Conservation (phyloP, 176 grass and related monocot species). For the Juncus effusus region DNA sequence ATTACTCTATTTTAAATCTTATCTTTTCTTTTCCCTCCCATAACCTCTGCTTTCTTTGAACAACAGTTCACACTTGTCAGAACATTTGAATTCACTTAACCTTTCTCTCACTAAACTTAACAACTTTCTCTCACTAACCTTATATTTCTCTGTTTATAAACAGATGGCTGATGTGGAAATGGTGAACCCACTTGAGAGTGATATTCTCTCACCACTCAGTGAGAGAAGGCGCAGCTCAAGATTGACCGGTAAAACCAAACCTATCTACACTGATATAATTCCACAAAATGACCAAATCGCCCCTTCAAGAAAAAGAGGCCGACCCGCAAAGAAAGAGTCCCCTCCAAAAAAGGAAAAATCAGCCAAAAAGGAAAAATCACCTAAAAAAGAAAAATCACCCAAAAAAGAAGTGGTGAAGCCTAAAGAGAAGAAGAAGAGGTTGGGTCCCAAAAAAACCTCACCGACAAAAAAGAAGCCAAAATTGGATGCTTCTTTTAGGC, state of each 20-base stretch:
- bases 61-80: too few relatives aligned
- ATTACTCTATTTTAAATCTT: too few relatives aligned
- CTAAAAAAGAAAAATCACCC: too few relatives aligned
- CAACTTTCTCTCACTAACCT: too few relatives aligned
- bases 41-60: too few relatives aligned
- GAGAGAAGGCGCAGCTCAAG: constrained; percentile 9
- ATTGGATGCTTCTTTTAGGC: constrained; percentile 8
- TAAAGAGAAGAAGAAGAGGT: too few relatives aligned
- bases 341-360: background rate
- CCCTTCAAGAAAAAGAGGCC: background rate
- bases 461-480: background rate
- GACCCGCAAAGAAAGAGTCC: constrained; percentile 2
- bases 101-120: too few relatives aligned
- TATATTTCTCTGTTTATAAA: too few relatives aligned
- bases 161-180: background rate
- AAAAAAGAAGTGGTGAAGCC: too few relatives aligned
- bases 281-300: background rate
- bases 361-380: background rate
- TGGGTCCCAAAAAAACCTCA: too few relatives aligned
- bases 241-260: constrained; percentile 4
- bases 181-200: background rate
- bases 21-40: too few relatives aligned
- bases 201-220: background rate
- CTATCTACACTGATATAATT: constrained; percentile 1
- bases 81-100: too few relatives aligned